These are phyloP conservation scores for Asterophora parasitica DNA, from an alignment of 768 basidiomycete species.

Conservation along the genomic window DNA sequence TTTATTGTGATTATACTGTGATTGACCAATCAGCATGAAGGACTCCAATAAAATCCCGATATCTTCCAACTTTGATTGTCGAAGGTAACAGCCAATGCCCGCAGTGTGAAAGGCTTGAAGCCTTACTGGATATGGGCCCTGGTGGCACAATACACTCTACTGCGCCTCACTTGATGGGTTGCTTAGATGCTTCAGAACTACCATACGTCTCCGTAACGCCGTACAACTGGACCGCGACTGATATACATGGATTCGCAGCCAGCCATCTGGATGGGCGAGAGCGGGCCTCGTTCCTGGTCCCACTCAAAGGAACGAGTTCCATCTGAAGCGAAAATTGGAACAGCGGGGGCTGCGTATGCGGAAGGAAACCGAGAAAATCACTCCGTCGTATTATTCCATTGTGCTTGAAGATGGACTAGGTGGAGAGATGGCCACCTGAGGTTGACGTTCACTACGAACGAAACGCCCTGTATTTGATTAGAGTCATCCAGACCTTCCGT, in stretches of 20 bases:
- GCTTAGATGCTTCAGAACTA: constrained; percentile 75
- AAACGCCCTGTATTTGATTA: too few relatives aligned
- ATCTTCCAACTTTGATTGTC: too few relatives aligned
- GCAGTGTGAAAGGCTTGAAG: too few relatives aligned
- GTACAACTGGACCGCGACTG: constrained; percentile 53
- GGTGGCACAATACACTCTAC: constrained; percentile 78
- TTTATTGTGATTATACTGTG: too few relatives aligned
- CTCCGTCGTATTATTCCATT: constrained; percentile 53
- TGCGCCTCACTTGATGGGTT: constrained; percentile 79
- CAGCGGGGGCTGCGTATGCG: constrained; percentile 51
- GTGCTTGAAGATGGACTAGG: constrained; percentile 48
- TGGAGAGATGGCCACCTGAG: constrained; percentile 63
- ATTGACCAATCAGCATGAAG: too few relatives aligned
- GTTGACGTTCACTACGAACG: too few relatives aligned
- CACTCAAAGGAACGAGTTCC: constrained; percentile 20
- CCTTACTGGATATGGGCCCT: constrained; percentile 55
- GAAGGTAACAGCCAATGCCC: too few relatives aligned
- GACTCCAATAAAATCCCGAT: too few relatives aligned
- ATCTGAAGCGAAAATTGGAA: constrained; percentile 50
- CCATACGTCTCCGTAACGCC: constrained; percentile 69
- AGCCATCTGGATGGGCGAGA: constrained; percentile 89
- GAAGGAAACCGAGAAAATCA: constrained; percentile 50
- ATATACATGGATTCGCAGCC: constrained; percentile 78
- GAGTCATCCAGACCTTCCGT: too few relatives aligned
- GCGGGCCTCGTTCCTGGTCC: constrained; percentile 62